Percentiles rank a stretch among this genome's conserved stretches.
Conservation (phyloP, 2,329 filamentous ascomycete species). For the Graphilbum sp. region DNA sequence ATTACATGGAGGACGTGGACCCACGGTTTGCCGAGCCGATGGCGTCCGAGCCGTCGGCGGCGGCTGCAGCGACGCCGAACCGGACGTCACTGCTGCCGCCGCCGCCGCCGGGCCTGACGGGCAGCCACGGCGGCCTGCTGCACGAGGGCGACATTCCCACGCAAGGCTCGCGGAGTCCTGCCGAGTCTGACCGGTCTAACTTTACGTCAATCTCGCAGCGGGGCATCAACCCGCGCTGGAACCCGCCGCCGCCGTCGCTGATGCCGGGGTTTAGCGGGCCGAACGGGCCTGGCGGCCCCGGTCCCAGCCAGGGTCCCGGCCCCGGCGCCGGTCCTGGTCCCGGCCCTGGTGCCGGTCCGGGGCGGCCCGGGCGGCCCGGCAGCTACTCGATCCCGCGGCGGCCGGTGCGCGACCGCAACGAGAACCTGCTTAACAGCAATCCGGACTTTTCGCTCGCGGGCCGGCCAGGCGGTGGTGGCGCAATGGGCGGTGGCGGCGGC, state of each 20-base stretch:
- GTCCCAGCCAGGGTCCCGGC: no score
- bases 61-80: no score
- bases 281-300: no score
- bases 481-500: slow-evolving; percentile 10
- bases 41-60: background rate
- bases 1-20: slow-evolving; percentile 87
- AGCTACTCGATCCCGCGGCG: slow-evolving; percentile 16
- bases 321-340: no score
- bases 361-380: background rate
- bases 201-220: slow-evolving; percentile 87
- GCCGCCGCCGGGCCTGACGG: background rate
- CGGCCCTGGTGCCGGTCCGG: slow-evolving; percentile 7
- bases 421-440: slow-evolving; percentile 62
- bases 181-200: slow-evolving; percentile 62
- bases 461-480: slow-evolving; percentile 10
- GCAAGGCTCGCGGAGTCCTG: slow-evolving; percentile 48
- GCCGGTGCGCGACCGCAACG: slow-evolving; percentile 41
- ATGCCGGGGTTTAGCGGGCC: slow-evolving; percentile 15
- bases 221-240: slow-evolving; percentile 78
- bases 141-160: slow-evolving; percentile 2
- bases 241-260: slow-evolving; percentile 33
- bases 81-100: slow-evolving; percentile 16
- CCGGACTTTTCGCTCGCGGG: slow-evolving; percentile 70
- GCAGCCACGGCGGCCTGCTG: background rate
- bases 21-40: slow-evolving; percentile 57